A percentile compares a stretch with the other conserved stretches of the same genome.
Conservation (phyloP, 2,329 filamentous ascomycete species). For the Xylariaceae sp. region DNA sequence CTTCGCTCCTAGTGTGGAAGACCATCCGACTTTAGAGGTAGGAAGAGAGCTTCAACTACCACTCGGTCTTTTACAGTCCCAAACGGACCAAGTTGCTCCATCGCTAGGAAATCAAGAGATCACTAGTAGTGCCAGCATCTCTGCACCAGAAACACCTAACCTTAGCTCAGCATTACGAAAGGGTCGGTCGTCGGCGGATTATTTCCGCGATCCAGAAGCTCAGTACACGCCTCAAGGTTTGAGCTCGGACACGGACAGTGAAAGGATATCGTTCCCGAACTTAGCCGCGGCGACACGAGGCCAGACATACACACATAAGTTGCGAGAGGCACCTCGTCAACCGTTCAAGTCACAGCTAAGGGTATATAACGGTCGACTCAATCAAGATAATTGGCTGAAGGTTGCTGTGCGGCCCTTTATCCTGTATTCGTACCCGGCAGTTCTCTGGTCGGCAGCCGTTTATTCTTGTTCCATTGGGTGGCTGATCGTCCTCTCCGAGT, state of each 20-base stretch:
- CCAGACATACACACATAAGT: slow-evolving; percentile 63
- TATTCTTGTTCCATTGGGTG: slow-evolving; percentile 89
- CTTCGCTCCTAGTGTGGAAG: slow-evolving; percentile 43
- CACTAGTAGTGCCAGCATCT: slow-evolving; percentile 12
- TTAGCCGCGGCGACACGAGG: slow-evolving; percentile 34
- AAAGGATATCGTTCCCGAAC: slow-evolving; percentile 39
- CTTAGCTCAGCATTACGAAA: slow-evolving; percentile 37
- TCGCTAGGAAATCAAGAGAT: slow-evolving; percentile 14
- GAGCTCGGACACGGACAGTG: slow-evolving; percentile 39
- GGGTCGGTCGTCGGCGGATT: slow-evolving; percentile 14
- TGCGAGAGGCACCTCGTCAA: slow-evolving; percentile 62
- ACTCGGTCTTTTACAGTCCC: slow-evolving; percentile 28
- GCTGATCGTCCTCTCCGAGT: slow-evolving; percentile 92
- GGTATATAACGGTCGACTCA: slow-evolving; percentile 74
- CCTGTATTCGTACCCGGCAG: slow-evolving; percentile 79
- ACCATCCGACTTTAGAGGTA: slow-evolving; percentile 14
- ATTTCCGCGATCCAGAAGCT: slow-evolving; percentile 21
- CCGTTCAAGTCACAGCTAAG: slow-evolving; percentile 71
- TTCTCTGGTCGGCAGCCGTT: slow-evolving; percentile 81
- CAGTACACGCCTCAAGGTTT: slow-evolving; percentile 7
- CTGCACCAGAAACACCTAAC: slow-evolving; percentile 35
- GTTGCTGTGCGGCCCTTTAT: slow-evolving; percentile 78
- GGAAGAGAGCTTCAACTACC: slow-evolving; percentile 8
- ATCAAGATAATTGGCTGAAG: slow-evolving; percentile 72
- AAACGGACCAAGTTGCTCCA: slow-evolving; percentile 13